Conservation (phyloP, 805 yeast genomes). For the Candida morakotiae region DNA sequence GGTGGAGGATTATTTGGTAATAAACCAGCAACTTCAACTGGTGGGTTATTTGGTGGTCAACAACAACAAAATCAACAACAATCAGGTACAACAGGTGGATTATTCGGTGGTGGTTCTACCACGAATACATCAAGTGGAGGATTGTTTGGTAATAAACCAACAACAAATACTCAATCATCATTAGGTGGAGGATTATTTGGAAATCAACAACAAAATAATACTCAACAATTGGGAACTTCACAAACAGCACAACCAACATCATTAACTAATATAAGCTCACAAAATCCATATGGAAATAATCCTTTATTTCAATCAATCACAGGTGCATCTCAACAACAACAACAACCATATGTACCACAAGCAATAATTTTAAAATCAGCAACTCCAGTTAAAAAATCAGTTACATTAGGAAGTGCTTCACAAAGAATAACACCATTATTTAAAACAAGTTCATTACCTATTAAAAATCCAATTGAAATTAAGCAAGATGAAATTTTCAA, state of each 20-base stretch:
- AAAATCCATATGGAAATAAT: conserved; percentile 75
- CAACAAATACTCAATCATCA: conserved; percentile 11
- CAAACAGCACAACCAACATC: conserved; percentile 13
- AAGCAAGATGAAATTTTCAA: conserved; percentile 9
- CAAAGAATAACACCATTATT: conserved; percentile 60
- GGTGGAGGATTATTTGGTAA: conserved; percentile 30
- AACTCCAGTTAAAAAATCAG: conserved; percentile 46
- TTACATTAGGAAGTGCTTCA: conserved; percentile 48
- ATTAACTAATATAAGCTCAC: conserved; percentile 26
- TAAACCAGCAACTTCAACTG: conserved; percentile 16
- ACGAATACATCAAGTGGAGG: conserved; percentile 17
- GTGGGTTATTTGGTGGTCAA: conserved; percentile 5
- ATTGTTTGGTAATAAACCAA: conserved; percentile 13
- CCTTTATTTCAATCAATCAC: conserved; percentile 56
- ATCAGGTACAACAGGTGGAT: conserved; percentile 27
- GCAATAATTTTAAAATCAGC: conserved; percentile 23
- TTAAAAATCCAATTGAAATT: conserved; percentile 8
- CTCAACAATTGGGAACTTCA: conserved; percentile 9
- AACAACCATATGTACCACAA: conserved; percentile 14
- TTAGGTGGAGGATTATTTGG: conserved; percentile 27
- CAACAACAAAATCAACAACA: conserved; percentile 13
- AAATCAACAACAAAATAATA: conserved; percentile 17
- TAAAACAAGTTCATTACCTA: conserved; percentile 18
- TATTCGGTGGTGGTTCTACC: no score
- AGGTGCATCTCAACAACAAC: conserved; percentile 12